Percentiles rank a stretch among this genome's conserved stretches.
Conservation (phyloP, 2,329 filamentous ascomycete genomes). For the Coleophoma cylindrospora region DNA sequence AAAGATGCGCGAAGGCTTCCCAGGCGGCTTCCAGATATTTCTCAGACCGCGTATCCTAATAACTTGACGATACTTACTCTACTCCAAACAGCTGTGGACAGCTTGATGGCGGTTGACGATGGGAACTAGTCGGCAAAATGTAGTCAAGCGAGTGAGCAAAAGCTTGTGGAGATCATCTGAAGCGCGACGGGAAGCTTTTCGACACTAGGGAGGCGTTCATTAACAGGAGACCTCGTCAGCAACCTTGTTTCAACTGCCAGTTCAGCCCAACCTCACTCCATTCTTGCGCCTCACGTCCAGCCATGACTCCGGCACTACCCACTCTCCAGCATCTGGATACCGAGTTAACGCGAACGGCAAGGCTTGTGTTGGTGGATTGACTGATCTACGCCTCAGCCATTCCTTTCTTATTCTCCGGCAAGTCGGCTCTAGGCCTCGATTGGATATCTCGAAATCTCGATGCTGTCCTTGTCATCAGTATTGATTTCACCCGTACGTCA, state of each 20-base stretch:
- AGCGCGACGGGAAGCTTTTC: not conserved
- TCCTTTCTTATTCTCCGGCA: not conserved
- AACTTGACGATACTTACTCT: no score
- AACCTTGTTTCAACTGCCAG: not conserved
- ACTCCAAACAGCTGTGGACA: no score
- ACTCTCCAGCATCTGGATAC: no score
- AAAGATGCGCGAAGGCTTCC: no score
- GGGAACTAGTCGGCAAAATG: not conserved
- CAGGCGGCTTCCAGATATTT: no score
- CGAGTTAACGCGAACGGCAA: no score
- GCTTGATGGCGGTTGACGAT: not conserved
- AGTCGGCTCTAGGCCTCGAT: no score
- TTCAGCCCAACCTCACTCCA: not conserved
- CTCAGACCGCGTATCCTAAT: no score
- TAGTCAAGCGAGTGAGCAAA: not conserved
- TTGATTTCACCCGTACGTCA: no score
- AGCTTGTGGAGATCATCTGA: not conserved
- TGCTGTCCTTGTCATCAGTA: no score
- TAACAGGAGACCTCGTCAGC: not conserved
- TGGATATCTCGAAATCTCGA: no score
- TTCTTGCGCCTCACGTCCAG: not conserved
- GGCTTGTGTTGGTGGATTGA: not conserved
- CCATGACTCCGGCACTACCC: no score
- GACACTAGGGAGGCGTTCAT: not conserved
- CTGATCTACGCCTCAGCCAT: not conserved